Evolutionary conservation across 495 filamentous ascomycete species (phyloP).

Genomic region (Neurospora sp.): DNA sequence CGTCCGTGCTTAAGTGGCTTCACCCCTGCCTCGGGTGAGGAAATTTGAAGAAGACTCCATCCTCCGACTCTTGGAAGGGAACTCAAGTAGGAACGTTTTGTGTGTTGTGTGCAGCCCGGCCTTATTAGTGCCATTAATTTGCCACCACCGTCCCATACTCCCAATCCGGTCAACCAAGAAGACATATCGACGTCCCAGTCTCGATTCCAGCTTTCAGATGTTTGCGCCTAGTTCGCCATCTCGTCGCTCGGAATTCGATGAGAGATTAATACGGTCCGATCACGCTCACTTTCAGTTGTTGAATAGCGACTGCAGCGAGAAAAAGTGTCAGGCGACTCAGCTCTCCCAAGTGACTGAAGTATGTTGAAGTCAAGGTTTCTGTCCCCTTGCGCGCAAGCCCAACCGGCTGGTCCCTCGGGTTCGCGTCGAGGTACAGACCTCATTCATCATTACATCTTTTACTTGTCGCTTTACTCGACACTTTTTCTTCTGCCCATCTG

Average conservation of each 20-base stretch:
- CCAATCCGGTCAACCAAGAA: not conserved
- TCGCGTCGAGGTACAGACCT: not conserved
- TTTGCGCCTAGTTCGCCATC: not conserved
- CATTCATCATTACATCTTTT: not conserved
- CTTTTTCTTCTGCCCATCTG: not conserved
- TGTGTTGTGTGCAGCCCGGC: not conserved
- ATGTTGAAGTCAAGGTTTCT: not conserved
- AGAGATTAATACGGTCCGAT: not conserved
- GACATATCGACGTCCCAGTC: not conserved
- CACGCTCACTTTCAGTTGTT: not conserved
- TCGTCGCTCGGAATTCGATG: not conserved
- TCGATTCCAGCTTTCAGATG: not conserved
- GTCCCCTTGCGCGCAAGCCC: not conserved
- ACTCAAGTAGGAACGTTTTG: not conserved
- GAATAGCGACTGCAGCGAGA: not conserved
- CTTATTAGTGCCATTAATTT: not conserved
- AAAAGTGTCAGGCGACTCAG: not conserved
- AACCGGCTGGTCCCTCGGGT: not conserved
- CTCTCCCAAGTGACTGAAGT: not conserved
- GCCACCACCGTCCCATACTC: not conserved
- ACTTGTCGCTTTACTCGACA: not conserved
- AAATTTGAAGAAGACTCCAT: conserved; percentile 11
- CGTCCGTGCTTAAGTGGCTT: conserved; percentile 40
- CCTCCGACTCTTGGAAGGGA: not conserved
- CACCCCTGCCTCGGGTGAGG: conserved; percentile 19